Evolutionary conservation across 2,329 filamentous ascomycete genomes (phyloP), one percentile per base, ranked within the genome.

Genomic region (Fusarium nematophilum): DNA sequence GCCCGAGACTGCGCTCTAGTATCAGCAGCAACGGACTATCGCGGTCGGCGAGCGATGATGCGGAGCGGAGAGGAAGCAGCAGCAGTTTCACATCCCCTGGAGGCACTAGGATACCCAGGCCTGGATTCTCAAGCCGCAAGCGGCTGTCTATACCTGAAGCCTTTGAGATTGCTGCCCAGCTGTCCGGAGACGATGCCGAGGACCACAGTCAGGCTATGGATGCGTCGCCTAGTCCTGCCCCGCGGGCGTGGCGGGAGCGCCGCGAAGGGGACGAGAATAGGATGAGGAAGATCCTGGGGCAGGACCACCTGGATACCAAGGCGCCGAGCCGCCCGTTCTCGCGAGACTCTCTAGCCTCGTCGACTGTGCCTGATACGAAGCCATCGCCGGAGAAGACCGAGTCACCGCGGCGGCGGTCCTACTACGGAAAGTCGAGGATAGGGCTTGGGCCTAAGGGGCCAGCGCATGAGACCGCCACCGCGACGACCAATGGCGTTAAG

Each of bases 141-240:
- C 73, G 72, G 5, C 72, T 83, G 4, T 76, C 75, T 3, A 64
- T 83, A 14, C 61, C 71, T 13, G 80, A 83, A 36, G 80, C 81
- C 6, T 80, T 76, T 63, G 66, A 49, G 37, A 53, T 72, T 33
- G 76, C 73, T 5, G 70, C 66, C 29, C 64, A 65, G 27, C 75
- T 75, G 45, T 69, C 65, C 29, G 68, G 68, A 6, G 63, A 65
- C 26, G 65, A 57, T 40, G 60, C 64, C 9, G 63, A 62, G 30
- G 68, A 69, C 31, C 59, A 67, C n/a, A 70, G 63, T 23, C 59
- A 67, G 13, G 50, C 56, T n/a, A 61, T 68, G n/a, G 77, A 79
- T 55, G 81, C 76, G 14, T 83, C 81, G 2, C 82, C 82, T 1
- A 84, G 82, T 49, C 82, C 82, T 1, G 82, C 82, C 1, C 82